A percentile compares a stretch with the other conserved stretches of the same genome.
phyloP scores from a whole-genome alignment of 768 basidiomycete genomes.

The Clitopilus hobsonii region DNA sequence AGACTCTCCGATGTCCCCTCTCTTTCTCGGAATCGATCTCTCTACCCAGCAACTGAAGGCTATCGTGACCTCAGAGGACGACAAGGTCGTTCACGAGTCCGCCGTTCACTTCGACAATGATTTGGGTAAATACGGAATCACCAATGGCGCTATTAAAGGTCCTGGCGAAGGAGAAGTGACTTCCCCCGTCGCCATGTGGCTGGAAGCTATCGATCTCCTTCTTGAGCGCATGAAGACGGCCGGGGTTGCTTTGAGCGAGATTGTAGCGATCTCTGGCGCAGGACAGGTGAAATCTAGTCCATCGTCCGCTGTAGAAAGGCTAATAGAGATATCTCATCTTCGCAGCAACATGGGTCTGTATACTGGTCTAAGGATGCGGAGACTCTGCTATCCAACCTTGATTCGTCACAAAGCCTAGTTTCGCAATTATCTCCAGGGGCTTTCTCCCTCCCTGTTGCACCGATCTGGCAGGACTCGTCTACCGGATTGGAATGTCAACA shows the following conservation, averaged over 20 bases:
- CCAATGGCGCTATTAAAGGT: slow-evolving; percentile 61
- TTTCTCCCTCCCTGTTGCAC: slow-evolving; percentile 63
- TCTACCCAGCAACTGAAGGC: slow-evolving; percentile 86
- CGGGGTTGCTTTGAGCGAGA: slow-evolving; percentile 53
- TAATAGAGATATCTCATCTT: background rate
- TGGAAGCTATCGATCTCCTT: slow-evolving; percentile 81
- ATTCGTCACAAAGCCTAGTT: slow-evolving; percentile 43
- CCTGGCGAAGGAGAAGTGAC: slow-evolving; percentile 70
- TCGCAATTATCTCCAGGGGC: slow-evolving; percentile 60
- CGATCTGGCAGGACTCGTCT: slow-evolving; percentile 92
- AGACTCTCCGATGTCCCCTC: slow-evolving; percentile 13
- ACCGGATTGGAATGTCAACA: slow-evolving; percentile 70
- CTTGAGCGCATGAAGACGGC: slow-evolving; percentile 55
- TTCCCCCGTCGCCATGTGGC: slow-evolving; percentile 78
- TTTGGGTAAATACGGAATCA: slow-evolving; percentile 62
- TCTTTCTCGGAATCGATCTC: slow-evolving; percentile 80
- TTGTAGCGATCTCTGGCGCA: slow-evolving; percentile 70
- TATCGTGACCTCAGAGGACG: slow-evolving; percentile 55
- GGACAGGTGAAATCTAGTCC: slow-evolving; percentile 52
- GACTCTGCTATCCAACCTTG: slow-evolving; percentile 45
- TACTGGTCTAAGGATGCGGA: slow-evolving; percentile 68
- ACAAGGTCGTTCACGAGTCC: slow-evolving; percentile 58
- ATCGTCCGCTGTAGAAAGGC: background rate
- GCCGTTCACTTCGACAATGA: slow-evolving; percentile 80
- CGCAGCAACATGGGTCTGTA: slow-evolving; percentile 87